Evolutionary conservation across 768 basidiomycete genomes (phyloP).

Genomic region (Boletales sp.): DNA sequence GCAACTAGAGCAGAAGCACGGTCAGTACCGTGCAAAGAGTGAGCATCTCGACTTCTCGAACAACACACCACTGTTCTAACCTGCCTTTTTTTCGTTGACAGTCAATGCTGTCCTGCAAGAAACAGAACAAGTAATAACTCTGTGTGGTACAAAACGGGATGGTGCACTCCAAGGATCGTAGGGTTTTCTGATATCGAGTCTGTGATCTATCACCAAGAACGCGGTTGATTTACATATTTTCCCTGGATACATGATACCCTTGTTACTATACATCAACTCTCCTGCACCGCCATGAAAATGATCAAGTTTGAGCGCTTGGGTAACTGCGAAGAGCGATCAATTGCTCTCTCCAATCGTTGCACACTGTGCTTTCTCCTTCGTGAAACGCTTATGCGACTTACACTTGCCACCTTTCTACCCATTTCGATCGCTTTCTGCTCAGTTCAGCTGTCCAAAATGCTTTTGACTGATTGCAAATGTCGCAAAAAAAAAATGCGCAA

Average conservation of each 20-base stretch:
- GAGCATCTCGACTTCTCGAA: slow-evolving; percentile 2
- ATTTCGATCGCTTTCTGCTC: no score
- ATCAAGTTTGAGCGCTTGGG: no score
- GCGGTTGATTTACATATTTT: neutral
- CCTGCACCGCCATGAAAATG: no score
- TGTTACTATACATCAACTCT: neutral
- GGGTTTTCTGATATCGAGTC: neutral
- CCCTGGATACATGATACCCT: neutral
- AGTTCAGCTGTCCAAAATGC: no score
- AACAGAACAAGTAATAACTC: slow-evolving; percentile 40
- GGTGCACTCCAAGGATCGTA: slow-evolving; percentile 12
- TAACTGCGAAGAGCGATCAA: no score
- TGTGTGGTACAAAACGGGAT: slow-evolving; percentile 45
- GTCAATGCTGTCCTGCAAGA: slow-evolving; percentile 43
- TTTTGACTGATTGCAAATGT: no score
- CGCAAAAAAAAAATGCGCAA: no score
- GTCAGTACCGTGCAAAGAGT: slow-evolving; percentile 42
- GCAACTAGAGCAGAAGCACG: slow-evolving; percentile 39
- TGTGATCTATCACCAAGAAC: neutral
- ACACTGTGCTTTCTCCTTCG: no score
- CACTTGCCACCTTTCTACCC: no score
- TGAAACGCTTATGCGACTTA: no score
- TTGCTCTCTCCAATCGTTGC: no score
- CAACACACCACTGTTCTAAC: slow-evolving; percentile 2
- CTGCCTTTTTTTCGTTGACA: slow-evolving; percentile 10